phyloP scores from a whole-genome alignment of 495 filamentous ascomycete species.

The Penicillium samsonianum region DNA sequence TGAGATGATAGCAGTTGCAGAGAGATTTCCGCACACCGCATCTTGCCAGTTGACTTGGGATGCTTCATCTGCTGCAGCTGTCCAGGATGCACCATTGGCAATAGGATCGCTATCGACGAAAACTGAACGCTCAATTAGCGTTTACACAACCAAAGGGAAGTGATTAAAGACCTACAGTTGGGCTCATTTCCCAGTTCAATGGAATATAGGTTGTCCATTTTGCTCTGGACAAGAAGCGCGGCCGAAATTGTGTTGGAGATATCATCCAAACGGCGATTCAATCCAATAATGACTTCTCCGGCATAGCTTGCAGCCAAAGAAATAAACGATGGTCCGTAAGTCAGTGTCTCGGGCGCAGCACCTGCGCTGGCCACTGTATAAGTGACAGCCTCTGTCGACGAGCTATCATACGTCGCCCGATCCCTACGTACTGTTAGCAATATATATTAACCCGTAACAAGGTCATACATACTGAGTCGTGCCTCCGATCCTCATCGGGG shows the following conservation, averaged over 20 bases:
- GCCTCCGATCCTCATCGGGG: conserved; percentile 60
- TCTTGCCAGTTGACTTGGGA: conserved; percentile 58
- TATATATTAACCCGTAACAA: too few relatives aligned
- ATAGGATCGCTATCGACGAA: conserved; percentile 46
- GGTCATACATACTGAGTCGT: conserved; percentile 49
- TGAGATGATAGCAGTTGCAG: conserved; percentile 49
- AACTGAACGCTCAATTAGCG: conserved; percentile 1
- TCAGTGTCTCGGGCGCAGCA: conserved; percentile 56
- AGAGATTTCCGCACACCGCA: conserved; percentile 50
- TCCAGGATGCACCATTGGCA: conserved; percentile 53
- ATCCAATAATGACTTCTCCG: conserved; percentile 55
- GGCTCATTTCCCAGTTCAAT: conserved; percentile 65
- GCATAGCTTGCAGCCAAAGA: conserved; percentile 51
- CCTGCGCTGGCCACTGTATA: conserved; percentile 55
- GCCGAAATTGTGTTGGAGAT: conserved; percentile 58
- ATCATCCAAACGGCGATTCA: conserved; percentile 59
- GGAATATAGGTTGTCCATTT: conserved; percentile 53
- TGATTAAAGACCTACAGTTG: conserved; percentile 46
- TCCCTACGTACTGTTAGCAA: conserved; percentile 33
- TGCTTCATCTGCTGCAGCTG: conserved; percentile 50
- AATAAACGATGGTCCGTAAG: conserved; percentile 59
- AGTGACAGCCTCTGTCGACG: conserved; percentile 50
- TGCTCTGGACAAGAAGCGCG: conserved; percentile 45
- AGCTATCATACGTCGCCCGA: conserved; percentile 54
- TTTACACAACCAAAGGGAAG: not conserved